These are phyloP conservation scores for Ustilago esculenta DNA, from an alignment of 1,284 basidiomycete species.

Conservation along the genomic window DNA sequence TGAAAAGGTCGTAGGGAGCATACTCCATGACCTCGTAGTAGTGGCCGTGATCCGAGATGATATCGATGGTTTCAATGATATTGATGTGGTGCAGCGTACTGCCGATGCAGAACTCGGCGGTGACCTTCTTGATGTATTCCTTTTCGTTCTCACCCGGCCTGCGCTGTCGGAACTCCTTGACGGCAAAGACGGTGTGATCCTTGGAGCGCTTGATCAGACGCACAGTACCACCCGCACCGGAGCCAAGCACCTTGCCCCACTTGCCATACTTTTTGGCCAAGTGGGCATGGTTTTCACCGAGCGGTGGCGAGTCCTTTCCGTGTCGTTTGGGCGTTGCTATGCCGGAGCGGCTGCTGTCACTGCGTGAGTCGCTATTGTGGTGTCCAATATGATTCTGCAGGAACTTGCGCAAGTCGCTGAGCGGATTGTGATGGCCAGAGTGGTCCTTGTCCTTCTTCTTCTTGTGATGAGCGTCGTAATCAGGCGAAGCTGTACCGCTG, in stretches of 20 bases:
- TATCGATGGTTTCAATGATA: constrained; percentile 98
- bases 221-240: constrained; percentile 96
- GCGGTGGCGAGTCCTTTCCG: constrained; percentile 66
- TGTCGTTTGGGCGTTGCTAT: constrained; percentile 51
- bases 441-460: constrained; percentile 56
- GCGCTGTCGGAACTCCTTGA: constrained; percentile 95
- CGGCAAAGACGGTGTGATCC: constrained; percentile 80
- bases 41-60: constrained; percentile 95
- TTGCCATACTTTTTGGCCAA: constrained; percentile 98
- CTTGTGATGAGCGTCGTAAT: constrained; percentile 31
- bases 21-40: constrained; percentile 92
- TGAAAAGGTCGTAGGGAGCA: constrained; percentile 97
- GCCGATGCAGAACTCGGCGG: constrained; percentile 97
- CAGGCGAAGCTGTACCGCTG: constrained; percentile 40
- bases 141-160: constrained; percentile 87
- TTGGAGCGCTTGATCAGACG: constrained; percentile 84
- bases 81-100: constrained; percentile 84
- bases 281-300: constrained; percentile 77
- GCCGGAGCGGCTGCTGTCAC: constrained; percentile 50
- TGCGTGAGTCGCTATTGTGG: constrained; percentile 51
- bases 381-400: constrained; percentile 63
- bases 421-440: constrained; percentile 50
- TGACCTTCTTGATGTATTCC: constrained; percentile 99
- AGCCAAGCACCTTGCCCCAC: constrained; percentile 94
- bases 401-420: constrained; percentile 57